A percentile compares a stretch with the other conserved stretches of the same genome.
phyloP scores from a whole-genome alignment of 1,284 basidiomycete genomes.

The Cryptococcus neoformans region DNA sequence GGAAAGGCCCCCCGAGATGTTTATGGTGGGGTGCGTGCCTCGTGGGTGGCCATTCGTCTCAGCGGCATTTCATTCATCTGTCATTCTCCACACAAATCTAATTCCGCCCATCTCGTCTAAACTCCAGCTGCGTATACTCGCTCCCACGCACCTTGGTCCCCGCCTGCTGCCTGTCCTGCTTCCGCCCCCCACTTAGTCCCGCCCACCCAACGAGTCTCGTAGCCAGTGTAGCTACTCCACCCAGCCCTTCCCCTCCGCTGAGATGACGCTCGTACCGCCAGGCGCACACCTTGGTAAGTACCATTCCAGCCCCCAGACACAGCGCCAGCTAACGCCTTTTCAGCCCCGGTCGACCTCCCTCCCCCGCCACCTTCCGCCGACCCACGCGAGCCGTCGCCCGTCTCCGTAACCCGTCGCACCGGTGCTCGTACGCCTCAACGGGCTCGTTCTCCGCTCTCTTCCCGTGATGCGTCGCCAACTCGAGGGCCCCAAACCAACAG shows the following conservation, averaged over 20 bases:
- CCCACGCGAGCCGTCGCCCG: slow-evolving; percentile 41
- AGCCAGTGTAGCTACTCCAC: no score
- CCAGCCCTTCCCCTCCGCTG: no score
- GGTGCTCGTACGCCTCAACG: slow-evolving; percentile 36
- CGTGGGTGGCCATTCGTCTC: no score
- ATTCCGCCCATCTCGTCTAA: no score
- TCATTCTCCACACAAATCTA: no score
- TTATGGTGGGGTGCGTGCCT: no score
- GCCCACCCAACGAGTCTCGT: no score
- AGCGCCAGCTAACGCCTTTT: background rate
- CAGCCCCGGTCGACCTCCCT: slow-evolving; percentile 44
- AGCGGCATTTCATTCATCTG: no score
- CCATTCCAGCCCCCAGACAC: background rate
- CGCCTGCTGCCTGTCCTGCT: background rate
- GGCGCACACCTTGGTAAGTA: slow-evolving; percentile 42
- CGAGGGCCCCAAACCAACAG: slow-evolving; percentile 1
- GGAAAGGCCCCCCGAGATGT: no score
- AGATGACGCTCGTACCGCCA: slow-evolving; percentile 36
- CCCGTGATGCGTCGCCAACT: slow-evolving; percentile 23
- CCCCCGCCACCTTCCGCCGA: slow-evolving; percentile 42
- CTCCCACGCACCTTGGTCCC: background rate
- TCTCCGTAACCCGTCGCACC: slow-evolving; percentile 19
- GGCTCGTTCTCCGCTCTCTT: slow-evolving; percentile 29
- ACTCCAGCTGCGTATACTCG: no score
- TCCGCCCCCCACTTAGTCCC: background rate